Evolutionary conservation across 2,329 filamentous ascomycete genomes (phyloP).

Genomic region (Ustulina deusta): DNA sequence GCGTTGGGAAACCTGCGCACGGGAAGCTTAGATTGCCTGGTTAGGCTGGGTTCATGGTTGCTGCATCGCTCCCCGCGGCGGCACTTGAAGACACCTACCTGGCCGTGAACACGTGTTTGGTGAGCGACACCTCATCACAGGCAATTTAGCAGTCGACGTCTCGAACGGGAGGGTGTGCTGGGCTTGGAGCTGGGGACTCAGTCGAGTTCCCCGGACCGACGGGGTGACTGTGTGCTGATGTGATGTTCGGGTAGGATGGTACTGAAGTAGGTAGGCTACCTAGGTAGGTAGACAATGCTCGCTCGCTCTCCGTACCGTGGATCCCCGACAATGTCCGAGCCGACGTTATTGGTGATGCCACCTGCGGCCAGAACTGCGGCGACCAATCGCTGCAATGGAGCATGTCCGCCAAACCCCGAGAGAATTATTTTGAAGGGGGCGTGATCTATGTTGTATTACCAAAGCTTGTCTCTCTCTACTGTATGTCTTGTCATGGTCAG

Average conservation of each 20-base stretch:
- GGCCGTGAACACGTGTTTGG: no score
- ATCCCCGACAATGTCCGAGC: background rate
- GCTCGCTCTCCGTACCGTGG: background rate
- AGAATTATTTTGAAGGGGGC: background rate
- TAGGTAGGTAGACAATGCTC: background rate
- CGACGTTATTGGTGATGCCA: background rate
- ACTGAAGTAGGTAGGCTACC: background rate
- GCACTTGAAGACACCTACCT: no score
- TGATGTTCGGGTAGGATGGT: background rate
- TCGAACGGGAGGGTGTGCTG: no score
- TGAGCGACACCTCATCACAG: no score
- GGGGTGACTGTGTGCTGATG: conserved; percentile 1
- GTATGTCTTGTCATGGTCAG: background rate
- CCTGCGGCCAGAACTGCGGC: background rate
- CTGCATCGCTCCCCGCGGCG: background rate
- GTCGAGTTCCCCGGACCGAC: no score
- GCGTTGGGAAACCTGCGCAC: background rate
- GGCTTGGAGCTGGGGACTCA: no score
- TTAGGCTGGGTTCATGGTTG: background rate
- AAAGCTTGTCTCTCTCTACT: background rate
- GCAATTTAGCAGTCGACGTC: no score
- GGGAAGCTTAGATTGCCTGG: background rate
- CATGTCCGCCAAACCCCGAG: background rate
- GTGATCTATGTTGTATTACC: background rate
- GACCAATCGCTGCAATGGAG: background rate